Evolutionary conservation across 352 stramenopile species (phyloP), one percentile per base, ranked within the genome.

Genomic region (Globisporangium heterothallicum): DNA sequence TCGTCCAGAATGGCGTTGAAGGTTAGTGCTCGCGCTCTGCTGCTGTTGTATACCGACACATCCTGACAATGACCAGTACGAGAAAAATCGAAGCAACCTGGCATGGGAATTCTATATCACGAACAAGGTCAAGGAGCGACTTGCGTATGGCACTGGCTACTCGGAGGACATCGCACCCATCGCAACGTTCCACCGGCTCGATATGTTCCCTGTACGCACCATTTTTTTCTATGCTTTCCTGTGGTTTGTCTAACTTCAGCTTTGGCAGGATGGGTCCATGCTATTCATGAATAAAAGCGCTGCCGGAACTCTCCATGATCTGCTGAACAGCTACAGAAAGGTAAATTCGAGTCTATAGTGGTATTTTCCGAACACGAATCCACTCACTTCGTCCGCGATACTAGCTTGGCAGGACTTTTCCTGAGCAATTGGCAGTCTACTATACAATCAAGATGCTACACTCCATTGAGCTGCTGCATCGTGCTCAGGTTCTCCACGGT

Each of bases 61-160:
- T 27, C 30, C 14, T 43, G 42, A 38, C 2, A 42, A 38, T 52
- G 26, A 8, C 14, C 12, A 94, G 84, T 71, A 74, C 59, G 84
- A 94, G 59, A 89, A 82, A 29, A 65, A 72, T 26, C 66, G 70
- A 22, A 68, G 68, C 14, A 88, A 88, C 49, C 43, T 94, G 35
- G 63, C 67, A n/a, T 94, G 84, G 84, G 84, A 94, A 42, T 81
- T 86, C 30, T 92, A 80, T 50, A 66, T 91, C 25, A 76, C 74
- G 26, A 70, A 84, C 59, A 74, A 72, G 44, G 65, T 84, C 41
- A 66, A 54, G 21, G 66, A 69, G 43, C 74, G 56, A 21, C 18
- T 78, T 19, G 61, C 24, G 41, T 54, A 53, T 53, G 42, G 63
- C 19, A 51, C 61, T 24, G 54, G 43, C 16, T 55, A 70, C 48